A percentile compares a stretch with the other conserved stretches of the same genome.
Conservation (phyloP, 768 basidiomycete species). For the Wakefieldia striispora region DNA sequence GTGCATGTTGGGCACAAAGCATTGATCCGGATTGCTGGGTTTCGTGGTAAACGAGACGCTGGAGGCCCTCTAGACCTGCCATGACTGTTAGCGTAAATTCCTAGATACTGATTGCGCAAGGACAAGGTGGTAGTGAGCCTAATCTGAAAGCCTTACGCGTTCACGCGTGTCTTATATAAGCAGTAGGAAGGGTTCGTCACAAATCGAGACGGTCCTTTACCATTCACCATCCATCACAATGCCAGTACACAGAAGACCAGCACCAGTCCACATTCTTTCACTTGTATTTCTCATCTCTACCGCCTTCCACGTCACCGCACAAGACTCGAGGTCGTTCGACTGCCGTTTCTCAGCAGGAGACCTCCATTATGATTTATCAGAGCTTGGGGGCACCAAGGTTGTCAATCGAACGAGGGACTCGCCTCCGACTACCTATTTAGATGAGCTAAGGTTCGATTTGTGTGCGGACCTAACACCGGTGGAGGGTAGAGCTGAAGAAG, state of each 20-base stretch:
- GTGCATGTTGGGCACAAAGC: conserved; percentile 85
- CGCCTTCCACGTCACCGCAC: conserved; percentile 29
- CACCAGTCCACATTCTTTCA: conserved; percentile 8
- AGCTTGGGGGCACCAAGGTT: conserved; percentile 50
- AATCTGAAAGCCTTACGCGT: conserved; percentile 24
- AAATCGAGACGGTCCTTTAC: too few relatives aligned
- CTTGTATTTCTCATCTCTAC: conserved; percentile 19
- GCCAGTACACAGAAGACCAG: conserved; percentile 15
- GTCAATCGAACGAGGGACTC: conserved; percentile 50
- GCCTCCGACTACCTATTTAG: conserved; percentile 62
- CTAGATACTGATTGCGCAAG: conserved; percentile 13
- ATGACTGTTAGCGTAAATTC: conserved; percentile 34
- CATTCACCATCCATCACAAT: conserved; percentile 16
- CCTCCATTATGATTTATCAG: conserved; percentile 58
- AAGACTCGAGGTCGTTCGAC: conserved; percentile 45
- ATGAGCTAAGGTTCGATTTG: conserved; percentile 63
- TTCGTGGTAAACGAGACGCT: conserved; percentile 71
- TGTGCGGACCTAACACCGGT: conserved; percentile 55
- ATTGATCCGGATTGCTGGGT: conserved; percentile 74
- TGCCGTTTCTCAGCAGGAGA: conserved; percentile 46
- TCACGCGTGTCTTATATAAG: conserved; percentile 35
- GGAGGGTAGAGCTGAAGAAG: conserved; percentile 47
- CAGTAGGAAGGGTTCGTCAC: not conserved
- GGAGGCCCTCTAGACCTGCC: conserved; percentile 56
- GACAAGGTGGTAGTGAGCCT: conserved; percentile 9